Base-by-base conservation (phyloP, 192 early-diverging fungal species). In the Dissophora ornata region DNA sequence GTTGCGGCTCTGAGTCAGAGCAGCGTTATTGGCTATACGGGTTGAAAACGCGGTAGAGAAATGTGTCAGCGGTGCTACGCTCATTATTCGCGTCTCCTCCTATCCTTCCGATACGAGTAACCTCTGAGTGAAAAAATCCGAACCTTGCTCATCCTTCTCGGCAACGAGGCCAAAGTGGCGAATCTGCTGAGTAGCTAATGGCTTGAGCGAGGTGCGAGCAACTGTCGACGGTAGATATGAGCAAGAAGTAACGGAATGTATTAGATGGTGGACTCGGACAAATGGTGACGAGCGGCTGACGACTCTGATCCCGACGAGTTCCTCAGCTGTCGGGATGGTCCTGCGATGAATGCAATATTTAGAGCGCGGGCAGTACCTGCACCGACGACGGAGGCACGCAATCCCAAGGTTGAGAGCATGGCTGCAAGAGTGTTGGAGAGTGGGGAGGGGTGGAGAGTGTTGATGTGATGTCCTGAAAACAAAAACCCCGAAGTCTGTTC, bases 91-190 rank as follows among this genome's bases (percentile, higher is more conserved):
- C n/a, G n/a, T n/a, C n/a, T n/a, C n/a, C n/a, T n/a, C n/a, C n/a
- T n/a, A n/a, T n/a, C n/a, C n/a, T n/a, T n/a, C n/a, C n/a, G n/a
- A n/a, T n/a, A n/a, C n/a, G n/a, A n/a, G n/a, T n/a, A n/a, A n/a
- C n/a, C n/a, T n/a, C n/a, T n/a, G n/a, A n/a, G n/a, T n/a, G n/a
- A n/a, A 19, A 13, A 44, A 33, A 2, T 57, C 40, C 56, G 41
- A 7, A 75, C 71, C 71, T 67, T 75, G 62, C 57, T 75, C 71
- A 33, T 75, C 71, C 51, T 75, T 66, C 28, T 75, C 71, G 42
- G 71, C 66, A 47, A 67, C 32, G 38, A 75, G 38, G 32, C 71
- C 63, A 46, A 75, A 67, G 57, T 75, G 71, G 50, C 71, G 62
- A 56, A 75, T 65, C 57, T 75, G 71, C 51, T 75, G 62, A 26